These are phyloP conservation scores for Blastobotrys aristatus DNA, from an alignment of 1,139 yeast species.

Conservation along the genomic window DNA sequence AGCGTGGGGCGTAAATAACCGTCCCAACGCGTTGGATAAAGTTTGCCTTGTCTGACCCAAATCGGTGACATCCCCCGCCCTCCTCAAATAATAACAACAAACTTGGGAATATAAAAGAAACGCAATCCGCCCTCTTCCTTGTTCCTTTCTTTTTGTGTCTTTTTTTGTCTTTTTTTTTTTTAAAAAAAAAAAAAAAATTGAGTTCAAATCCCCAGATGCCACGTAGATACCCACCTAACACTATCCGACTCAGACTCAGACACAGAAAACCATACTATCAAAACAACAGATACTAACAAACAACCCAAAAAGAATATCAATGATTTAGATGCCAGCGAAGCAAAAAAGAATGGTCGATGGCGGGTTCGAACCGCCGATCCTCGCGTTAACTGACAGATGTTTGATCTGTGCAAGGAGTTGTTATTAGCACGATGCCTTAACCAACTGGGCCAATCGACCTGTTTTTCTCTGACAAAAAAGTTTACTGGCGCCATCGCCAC, in stretches of 20 bases:
- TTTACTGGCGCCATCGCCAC: no score
- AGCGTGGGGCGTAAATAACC: no score
- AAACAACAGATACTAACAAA: neutral
- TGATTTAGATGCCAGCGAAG: neutral
- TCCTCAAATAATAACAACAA: no score
- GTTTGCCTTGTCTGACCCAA: no score
- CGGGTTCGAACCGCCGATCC: conserved; percentile 17
- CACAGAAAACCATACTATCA: neutral
- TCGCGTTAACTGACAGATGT: conserved; percentile 12
- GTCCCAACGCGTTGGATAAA: no score
- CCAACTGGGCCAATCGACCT: conserved; percentile 16
- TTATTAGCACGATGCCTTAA: conserved; percentile 16
- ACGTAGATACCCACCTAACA: neutral
- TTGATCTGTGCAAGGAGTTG: conserved; percentile 9
- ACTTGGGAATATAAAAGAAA: no score
- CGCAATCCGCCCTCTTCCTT: neutral
- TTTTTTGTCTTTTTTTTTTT: no score
- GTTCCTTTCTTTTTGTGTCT: neutral
- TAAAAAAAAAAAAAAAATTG: no score
- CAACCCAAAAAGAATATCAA: neutral
- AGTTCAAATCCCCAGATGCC: neutral
- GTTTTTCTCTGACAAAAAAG: no score
- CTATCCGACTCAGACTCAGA: neutral
- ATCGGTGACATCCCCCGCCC: no score
- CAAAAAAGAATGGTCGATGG: conserved; percentile 13